Evolutionary conservation across 2,329 filamentous ascomycete species (phyloP).

Genomic region (Graphiopsis chlorocephala): DNA sequence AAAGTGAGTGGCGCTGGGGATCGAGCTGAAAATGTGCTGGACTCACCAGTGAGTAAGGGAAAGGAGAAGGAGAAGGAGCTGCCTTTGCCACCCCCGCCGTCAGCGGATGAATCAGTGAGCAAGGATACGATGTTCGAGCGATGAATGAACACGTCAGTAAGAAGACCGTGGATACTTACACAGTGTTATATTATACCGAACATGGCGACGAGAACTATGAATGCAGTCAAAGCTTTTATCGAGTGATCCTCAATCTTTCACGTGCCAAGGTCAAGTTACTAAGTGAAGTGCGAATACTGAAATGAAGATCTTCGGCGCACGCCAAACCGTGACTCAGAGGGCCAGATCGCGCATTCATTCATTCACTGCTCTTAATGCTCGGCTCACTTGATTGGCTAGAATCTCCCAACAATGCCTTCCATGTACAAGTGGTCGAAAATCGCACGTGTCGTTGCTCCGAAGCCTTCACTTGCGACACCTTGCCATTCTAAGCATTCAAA

Average conservation of each 20-base stretch:
- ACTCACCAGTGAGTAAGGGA: conserved; percentile 20
- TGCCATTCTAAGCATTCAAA: background rate
- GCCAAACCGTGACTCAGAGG: background rate
- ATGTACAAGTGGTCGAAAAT: background rate
- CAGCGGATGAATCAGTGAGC: conserved; percentile 21
- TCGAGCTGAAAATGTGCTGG: conserved; percentile 20
- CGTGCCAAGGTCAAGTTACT: background rate
- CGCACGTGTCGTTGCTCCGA: background rate
- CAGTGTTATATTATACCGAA: background rate
- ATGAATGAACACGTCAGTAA: conserved; percentile 15
- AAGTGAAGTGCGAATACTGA: background rate
- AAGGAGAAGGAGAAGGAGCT: conserved; percentile 30
- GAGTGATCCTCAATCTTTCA: background rate
- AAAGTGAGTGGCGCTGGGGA: conserved; percentile 28
- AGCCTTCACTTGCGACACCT: background rate
- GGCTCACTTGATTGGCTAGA: background rate
- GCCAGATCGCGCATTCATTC: background rate
- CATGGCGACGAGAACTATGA: background rate
- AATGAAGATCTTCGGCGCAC: background rate
- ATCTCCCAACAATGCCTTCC: background rate
- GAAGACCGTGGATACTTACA: background rate
- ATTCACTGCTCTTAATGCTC: background rate
- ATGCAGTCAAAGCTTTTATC: background rate
- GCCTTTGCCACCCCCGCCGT: conserved; percentile 4
- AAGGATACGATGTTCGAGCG: conserved; percentile 40